phyloP scores from a whole-genome alignment of 768 basidiomycete genomes.

The Kwoniella bestiolae region DNA sequence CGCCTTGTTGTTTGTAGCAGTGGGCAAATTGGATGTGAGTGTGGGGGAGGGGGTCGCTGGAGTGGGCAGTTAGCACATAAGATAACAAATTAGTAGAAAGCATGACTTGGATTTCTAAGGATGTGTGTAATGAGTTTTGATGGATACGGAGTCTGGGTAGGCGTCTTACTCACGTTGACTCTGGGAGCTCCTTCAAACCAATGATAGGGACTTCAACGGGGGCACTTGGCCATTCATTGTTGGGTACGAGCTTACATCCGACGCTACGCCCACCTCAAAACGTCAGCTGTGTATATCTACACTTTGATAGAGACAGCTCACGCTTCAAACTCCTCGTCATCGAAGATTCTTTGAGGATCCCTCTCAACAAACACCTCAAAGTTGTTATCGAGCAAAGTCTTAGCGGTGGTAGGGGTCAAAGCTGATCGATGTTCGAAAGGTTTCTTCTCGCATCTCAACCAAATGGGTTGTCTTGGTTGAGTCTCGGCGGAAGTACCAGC shows the following conservation, averaged over 20 bases:
- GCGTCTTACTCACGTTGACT: constrained; percentile 62
- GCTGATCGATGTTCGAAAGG: constrained; percentile 90
- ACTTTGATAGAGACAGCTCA: constrained; percentile 60
- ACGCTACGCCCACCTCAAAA: constrained; percentile 63
- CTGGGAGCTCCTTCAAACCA: constrained; percentile 93
- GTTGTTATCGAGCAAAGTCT: constrained; percentile 81
- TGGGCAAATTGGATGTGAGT: constrained; percentile 98
- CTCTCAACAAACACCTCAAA: constrained; percentile 91
- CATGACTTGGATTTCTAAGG: background rate
- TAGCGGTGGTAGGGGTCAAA: constrained; percentile 87
- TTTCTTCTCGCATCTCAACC: constrained; percentile 98
- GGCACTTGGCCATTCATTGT: constrained; percentile 86
- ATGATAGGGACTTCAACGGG: constrained; percentile 78
- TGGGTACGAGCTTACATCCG: constrained; percentile 82
- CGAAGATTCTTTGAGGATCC: constrained; percentile 91
- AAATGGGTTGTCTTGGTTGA: constrained; percentile 63
- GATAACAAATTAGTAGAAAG: too few species aligned
- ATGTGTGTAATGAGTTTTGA: too few species aligned
- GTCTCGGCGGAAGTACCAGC: constrained; percentile 55
- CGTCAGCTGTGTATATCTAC: constrained; percentile 8
- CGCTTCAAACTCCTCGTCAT: constrained; percentile 90
- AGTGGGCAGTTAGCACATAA: too few species aligned
- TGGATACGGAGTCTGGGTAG: too few species aligned
- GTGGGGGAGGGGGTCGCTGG: constrained; percentile 78
- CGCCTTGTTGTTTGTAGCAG: constrained; percentile 93